Conservation (phyloP, 805 yeast genomes). For the Zygotorulaspora danielsina region DNA sequence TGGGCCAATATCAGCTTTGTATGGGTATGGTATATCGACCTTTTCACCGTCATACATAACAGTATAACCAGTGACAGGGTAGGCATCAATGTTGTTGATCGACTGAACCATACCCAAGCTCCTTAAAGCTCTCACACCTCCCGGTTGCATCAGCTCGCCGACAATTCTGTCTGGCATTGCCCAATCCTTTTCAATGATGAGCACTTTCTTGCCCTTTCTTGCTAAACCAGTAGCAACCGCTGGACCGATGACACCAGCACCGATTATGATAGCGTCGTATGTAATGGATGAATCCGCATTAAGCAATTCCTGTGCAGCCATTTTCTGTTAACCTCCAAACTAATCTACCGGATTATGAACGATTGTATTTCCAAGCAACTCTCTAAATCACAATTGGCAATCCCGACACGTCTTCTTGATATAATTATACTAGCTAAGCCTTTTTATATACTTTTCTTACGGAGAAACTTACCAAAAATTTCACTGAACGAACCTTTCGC, state of each 20-base stretch:
- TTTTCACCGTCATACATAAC: slow-evolving; percentile 59
- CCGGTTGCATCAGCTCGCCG: slow-evolving; percentile 96
- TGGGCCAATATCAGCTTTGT: slow-evolving; percentile 47
- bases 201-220: slow-evolving; percentile 79
- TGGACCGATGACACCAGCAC: slow-evolving; percentile 99
- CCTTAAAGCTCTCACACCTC: slow-evolving; percentile 80
- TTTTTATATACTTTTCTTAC: background rate
- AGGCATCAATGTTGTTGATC: slow-evolving; percentile 52
- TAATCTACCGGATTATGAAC: background rate
- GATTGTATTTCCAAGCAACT: background rate
- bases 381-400: too few relatives aligned
- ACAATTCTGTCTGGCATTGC: slow-evolving; percentile 91
- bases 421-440: background rate
- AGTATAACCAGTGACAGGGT: slow-evolving; percentile 73
- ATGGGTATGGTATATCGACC: slow-evolving; percentile 67
- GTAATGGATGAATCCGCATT: slow-evolving; percentile 31
- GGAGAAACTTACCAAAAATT: slow-evolving; percentile 1
- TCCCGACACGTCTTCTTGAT: too few relatives aligned
- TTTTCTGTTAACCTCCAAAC: slow-evolving; percentile 1
- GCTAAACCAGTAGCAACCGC: slow-evolving; percentile 87
- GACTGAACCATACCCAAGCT: slow-evolving; percentile 77
- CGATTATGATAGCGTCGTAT: slow-evolving; percentile 84
- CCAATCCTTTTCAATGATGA: slow-evolving; percentile 81
- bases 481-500: slow-evolving; percentile 1
- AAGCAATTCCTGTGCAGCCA: slow-evolving; percentile 20